Evolutionary conservation across 192 early-diverging fungal species (phyloP).

Genomic region (Hyaloraphidium curvatum): DNA sequence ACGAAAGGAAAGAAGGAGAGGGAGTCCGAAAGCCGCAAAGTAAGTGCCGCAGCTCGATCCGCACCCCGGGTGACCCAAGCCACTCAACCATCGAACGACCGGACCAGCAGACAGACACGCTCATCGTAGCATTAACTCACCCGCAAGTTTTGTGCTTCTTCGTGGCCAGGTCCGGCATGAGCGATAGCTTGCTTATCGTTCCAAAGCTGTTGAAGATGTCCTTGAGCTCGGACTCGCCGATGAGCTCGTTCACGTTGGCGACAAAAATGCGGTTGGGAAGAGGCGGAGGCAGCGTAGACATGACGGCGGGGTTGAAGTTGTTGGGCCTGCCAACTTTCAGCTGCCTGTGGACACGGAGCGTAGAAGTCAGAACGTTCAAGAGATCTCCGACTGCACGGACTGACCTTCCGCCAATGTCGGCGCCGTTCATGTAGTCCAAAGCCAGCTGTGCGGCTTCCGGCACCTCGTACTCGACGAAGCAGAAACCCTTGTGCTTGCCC

Average conservation of each 20-base stretch:
- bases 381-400: not conserved
- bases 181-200: slow-evolving; percentile 25
- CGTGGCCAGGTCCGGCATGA: slow-evolving; percentile 39
- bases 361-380: not conserved
- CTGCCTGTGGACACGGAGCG: slow-evolving; percentile 13
- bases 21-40: slow-evolving; percentile 8
- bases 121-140: slow-evolving; percentile 16
- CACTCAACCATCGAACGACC: no score
- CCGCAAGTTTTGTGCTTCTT: slow-evolving; percentile 67
- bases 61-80: no score
- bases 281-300: slow-evolving; percentile 40
- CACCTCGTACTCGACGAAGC: slow-evolving; percentile 75
- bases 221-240: slow-evolving; percentile 49
- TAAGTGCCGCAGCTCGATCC: no score
- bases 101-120: no score
- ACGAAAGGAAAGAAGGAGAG: slow-evolving; percentile 5
- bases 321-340: slow-evolving; percentile 72
- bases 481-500: slow-evolving; percentile 72
- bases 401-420: slow-evolving; percentile 58
- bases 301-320: slow-evolving; percentile 44
- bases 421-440: slow-evolving; percentile 58
- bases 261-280: slow-evolving; percentile 54
- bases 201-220: slow-evolving; percentile 78
- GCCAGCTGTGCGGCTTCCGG: slow-evolving; percentile 71
- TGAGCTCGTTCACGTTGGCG: slow-evolving; percentile 58